phyloP scores from a whole-genome alignment of 495 filamentous ascomycete genomes.

The Trichoderma erinaceum region DNA sequence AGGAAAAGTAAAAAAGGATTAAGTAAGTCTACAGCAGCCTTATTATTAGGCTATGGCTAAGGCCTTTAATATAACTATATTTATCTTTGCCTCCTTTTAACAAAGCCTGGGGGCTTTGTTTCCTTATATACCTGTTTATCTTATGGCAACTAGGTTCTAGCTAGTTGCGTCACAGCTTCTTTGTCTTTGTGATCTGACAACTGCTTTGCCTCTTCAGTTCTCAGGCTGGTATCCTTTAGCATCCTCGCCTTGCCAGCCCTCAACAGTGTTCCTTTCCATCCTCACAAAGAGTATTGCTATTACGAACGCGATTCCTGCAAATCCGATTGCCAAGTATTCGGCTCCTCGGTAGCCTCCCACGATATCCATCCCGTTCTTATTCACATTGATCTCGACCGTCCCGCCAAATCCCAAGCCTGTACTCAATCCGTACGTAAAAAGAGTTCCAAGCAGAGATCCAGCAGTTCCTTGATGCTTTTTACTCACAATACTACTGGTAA shows the following conservation, averaged over 20 bases:
- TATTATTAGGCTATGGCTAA: too few species aligned
- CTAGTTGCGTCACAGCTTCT: too few species aligned
- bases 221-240: neutral
- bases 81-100: too few species aligned
- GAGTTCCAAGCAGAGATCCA: constrained; percentile 27
- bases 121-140: too few species aligned
- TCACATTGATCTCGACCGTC: neutral
- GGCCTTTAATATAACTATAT: too few species aligned
- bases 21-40: too few species aligned
- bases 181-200: too few species aligned
- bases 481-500: neutral
- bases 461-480: neutral
- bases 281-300: neutral
- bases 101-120: too few species aligned
- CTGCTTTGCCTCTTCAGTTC: neutral
- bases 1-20: too few species aligned
- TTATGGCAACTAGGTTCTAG: too few species aligned
- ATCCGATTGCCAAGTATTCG: neutral
- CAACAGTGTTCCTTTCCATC: neutral
- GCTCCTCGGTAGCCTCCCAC: neutral
- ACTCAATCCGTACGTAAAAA: neutral
- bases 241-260: neutral
- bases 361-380: neutral
- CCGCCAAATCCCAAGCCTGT: neutral
- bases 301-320: neutral